These are phyloP conservation scores for Trifolium dubium DNA, from an alignment of 306 rosid species.

Conservation along the genomic window DNA sequence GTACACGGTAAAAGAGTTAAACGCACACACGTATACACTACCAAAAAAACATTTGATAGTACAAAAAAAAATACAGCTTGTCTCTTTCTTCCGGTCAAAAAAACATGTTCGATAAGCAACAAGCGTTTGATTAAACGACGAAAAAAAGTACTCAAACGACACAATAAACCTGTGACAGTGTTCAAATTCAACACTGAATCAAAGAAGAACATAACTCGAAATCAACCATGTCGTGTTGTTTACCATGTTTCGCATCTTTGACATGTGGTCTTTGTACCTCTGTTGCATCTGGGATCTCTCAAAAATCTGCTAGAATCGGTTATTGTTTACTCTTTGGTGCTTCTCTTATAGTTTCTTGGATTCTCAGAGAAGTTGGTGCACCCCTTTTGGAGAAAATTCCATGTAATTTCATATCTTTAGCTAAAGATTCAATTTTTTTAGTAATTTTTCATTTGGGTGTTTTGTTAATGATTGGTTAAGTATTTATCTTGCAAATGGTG, in stretches of 20 bases:
- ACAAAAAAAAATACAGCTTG: too few species aligned
- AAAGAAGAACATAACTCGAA: not conserved
- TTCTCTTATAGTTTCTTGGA: slow-evolving; percentile 81
- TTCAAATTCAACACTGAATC: slow-evolving; percentile 25
- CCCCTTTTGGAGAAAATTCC: slow-evolving; percentile 87
- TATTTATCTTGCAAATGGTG: not conserved
- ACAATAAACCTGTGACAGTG: not conserved
- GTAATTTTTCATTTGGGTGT: slow-evolving; percentile 39
- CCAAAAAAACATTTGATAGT: too few species aligned
- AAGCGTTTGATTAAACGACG: slow-evolving; percentile 35
- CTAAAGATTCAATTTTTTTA: slow-evolving; percentile 13
- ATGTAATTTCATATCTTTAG: slow-evolving; percentile 53
- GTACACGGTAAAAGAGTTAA: too few species aligned
- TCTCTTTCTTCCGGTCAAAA: not conserved
- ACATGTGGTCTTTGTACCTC: slow-evolving; percentile 90
- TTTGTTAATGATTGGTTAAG: slow-evolving; percentile 13
- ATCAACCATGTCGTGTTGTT: slow-evolving; percentile 71
- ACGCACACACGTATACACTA: too few species aligned
- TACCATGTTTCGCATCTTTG: slow-evolving; percentile 56
- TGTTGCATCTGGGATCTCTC: slow-evolving; percentile 81
- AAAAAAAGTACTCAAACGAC: slow-evolving; percentile 34
- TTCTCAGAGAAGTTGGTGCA: slow-evolving; percentile 85
- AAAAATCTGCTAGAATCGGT: slow-evolving; percentile 81
- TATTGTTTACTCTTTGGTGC: slow-evolving; percentile 88
- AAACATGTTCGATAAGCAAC: not conserved